These are phyloP conservation scores for Xylaria scruposa DNA, from an alignment of 495 filamentous ascomycete species.

Conservation along the genomic window DNA sequence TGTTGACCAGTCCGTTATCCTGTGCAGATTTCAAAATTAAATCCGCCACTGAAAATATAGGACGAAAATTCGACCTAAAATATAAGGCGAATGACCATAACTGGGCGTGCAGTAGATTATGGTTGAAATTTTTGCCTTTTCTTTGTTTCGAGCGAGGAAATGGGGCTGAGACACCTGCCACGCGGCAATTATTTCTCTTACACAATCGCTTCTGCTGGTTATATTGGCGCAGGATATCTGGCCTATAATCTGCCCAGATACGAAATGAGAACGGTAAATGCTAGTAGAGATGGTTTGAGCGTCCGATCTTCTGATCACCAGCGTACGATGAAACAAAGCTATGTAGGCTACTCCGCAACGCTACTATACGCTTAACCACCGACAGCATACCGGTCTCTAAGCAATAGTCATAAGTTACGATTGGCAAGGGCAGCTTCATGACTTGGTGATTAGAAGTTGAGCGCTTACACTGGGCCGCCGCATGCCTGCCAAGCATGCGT, in stretches of 20 bases:
- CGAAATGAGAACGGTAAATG: not conserved
- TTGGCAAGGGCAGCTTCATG: not conserved
- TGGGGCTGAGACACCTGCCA: not conserved
- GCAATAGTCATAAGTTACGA: not conserved
- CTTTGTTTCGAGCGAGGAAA: not conserved
- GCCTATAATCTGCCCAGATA: not conserved
- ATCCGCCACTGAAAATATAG: too few species aligned
- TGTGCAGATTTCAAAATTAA: not conserved
- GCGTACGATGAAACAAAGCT: not conserved
- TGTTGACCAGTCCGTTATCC: not conserved
- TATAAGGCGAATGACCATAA: not conserved
- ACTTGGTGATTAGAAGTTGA: not conserved
- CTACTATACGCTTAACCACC: not conserved
- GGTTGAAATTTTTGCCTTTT: not conserved
- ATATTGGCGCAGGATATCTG: not conserved
- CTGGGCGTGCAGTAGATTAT: not conserved
- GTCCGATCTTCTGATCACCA: not conserved
- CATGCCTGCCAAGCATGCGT: constrained; percentile 13
- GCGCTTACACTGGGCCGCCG: constrained; percentile 7
- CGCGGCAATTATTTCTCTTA: not conserved
- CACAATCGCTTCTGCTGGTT: not conserved
- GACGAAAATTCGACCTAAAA: not conserved
- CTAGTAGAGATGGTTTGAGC: not conserved
- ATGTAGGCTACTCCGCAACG: not conserved
- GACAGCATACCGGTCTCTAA: not conserved